Evolutionary conservation across 129 eudicot species (phyloP), one percentile per base, ranked within the genome.

Genomic region (Solidago caesia): DNA sequence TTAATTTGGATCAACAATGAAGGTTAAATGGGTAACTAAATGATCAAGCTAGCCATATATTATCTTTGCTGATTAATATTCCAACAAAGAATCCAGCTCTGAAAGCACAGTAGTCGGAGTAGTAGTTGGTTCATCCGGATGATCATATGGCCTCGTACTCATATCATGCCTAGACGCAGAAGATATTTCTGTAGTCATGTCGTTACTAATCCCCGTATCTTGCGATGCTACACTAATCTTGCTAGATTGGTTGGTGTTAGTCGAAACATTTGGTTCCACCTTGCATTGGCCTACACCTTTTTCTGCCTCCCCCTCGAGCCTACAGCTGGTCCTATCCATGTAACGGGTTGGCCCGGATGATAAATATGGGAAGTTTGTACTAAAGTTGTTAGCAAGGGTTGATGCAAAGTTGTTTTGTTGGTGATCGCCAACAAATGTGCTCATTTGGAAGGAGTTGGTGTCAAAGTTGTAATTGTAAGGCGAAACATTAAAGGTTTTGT

Each of bases 131-230:
- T n/a, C 85, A 84, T 44, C 74, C 62, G 57, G 75, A 61, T 29
- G 59, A 46, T 67, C 69, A 59, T 59, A 74, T 33, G 56, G 65
- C 51, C 73, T 72, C 74, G 15, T 68, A 7, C 64, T 41, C 43
- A 66, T 42, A 11, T 84, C 84, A 33, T 71, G 77, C n/a, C 61
- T 77, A 11, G 74, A 76, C 0, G 88, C 75, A 0, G 86, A 82
- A 52, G 96, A 84, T 61, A 84, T 87, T 69, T 90, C 93, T 41
- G 82, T 65, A 9, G 83, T 83, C 43, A 80, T 27, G 42, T 87
- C 93, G 53, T 79, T 83, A 76, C 92, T 90, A 64, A 87, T 62
- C 41, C 92, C 92, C 43, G 96, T 90, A 72, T 90, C 96, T 64
- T 90, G 96, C 52, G 96, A 90, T 2, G 89, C 81, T 71, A 80